Evolutionary conservation across 805 yeast species (phyloP).

Genomic region (Yarrowia hollandica): DNA sequence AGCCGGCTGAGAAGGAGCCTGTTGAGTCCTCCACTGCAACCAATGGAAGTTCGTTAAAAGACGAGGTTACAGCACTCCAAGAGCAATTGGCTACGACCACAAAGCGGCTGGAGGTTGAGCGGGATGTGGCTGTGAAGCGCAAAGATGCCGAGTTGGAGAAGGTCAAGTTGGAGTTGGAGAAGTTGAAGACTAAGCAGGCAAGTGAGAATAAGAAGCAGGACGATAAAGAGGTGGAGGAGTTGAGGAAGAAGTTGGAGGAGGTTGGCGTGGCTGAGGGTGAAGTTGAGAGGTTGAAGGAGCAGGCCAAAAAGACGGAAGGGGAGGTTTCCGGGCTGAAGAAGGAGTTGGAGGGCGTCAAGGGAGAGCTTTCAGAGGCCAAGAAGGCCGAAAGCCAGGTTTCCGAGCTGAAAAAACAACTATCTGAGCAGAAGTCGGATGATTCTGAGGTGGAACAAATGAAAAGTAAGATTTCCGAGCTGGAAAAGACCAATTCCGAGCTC

Average conservation of each 20-base stretch:
- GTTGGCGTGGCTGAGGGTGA: background rate
- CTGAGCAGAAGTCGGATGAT: background rate
- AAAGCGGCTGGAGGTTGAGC: constrained; percentile 10
- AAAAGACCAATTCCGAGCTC: background rate
- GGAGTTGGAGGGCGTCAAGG: too few species aligned
- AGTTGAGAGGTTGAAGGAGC: background rate
- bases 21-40: background rate
- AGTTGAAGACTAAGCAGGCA: too few species aligned
- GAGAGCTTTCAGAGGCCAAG: too few species aligned
- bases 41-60: background rate
- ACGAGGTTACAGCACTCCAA: background rate
- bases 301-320: background rate
- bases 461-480: too few species aligned
- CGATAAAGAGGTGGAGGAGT: background rate
- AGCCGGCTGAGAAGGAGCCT: background rate
- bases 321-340: too few species aligned
- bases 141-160: background rate
- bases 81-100: background rate
- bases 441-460: background rate
- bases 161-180: background rate
- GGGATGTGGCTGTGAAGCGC: constrained; percentile 11
- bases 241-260: background rate
- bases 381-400: too few species aligned
- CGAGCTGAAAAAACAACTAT: background rate
- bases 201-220: background rate